Base-by-base conservation (phyloP, 305 asterid species). In the Fraxinus baroniana region DNA sequence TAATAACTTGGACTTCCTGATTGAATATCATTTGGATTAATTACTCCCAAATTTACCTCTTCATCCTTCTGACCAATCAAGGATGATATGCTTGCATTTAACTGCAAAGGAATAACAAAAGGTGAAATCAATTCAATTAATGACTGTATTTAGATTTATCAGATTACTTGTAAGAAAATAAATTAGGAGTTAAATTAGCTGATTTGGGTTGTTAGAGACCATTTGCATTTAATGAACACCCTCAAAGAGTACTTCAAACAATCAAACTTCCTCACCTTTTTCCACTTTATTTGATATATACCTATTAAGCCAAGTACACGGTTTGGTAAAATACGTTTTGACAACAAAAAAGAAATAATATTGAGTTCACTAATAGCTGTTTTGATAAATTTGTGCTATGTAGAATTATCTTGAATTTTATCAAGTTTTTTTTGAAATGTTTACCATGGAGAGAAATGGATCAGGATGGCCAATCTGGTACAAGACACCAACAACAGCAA, bases 381-480 rank as follows among this genome's bases (percentile, higher is more conserved):
- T 0, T 35, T 35, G 37, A 35, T 5, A 35, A 35, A 35, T 35
- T 35, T 35, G 37, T 35, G 37, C 6, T 35, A 35, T 35, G 37
- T 35, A 35, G 37, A 35, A 5, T 18, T 1, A 24, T 66, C 32
- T 7, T 41, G 15, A 17, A 52, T 52, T 52, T 52, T 52, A 52
- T 52, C 22, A 15, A 52, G 20, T 52, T 52, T 3, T 2, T 26
- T 12, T 49, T 0, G 22, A 52, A 41, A 41, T 41, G 2, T 41
- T 82, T 89, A 93, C 98, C 90, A 71, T 84, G 81, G 90, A 44
- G 20, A 94, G 91, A 86, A 94, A 91, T 15, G 30, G 20, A 78
- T 94, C 94, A 2, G 94, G 91, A 60, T 57, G 44, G 70, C 98
- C 98, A 60, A 89, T 86, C 87, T 85, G 85, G 93, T 85, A 94